Conservation (phyloP, 352 stramenopile genomes). For the Pythium sukuiense region DNA sequence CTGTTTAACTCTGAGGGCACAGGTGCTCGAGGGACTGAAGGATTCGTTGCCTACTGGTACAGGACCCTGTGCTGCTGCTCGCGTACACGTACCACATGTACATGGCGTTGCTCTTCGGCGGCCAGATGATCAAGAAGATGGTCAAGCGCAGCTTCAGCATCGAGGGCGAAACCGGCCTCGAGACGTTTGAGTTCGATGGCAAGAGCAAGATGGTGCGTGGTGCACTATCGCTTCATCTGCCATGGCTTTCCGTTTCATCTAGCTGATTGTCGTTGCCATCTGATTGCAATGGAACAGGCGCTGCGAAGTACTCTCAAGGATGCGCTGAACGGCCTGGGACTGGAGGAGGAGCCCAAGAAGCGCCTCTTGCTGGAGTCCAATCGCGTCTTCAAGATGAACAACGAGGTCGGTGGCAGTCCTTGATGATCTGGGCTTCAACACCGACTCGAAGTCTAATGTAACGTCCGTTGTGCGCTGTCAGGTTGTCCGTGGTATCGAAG, state of each 20-base stretch:
- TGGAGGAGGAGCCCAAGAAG: conserved; percentile 47
- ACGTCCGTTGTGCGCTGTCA: conserved; percentile 9
- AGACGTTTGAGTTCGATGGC: conserved; percentile 50
- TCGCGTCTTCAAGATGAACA: conserved; percentile 67
- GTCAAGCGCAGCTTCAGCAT: conserved; percentile 59
- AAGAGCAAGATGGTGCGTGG: conserved; percentile 44
- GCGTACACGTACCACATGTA: conserved; percentile 81
- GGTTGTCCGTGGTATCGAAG: conserved; percentile 68
- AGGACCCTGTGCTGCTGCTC: conserved; percentile 56
- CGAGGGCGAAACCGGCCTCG: conserved; percentile 41
- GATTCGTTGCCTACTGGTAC: neutral
- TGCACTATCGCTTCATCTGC: neutral
- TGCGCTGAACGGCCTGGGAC: conserved; percentile 44
- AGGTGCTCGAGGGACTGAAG: neutral
- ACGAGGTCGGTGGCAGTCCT: conserved; percentile 37
- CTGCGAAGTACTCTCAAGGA: conserved; percentile 61
- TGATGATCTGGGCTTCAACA: too few species aligned
- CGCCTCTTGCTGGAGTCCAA: conserved; percentile 56
- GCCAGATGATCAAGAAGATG: conserved; percentile 64
- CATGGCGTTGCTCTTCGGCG: conserved; percentile 61
- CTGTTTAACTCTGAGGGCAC: neutral
- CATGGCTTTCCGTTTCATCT: neutral
- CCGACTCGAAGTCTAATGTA: too few species aligned
- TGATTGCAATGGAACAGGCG: conserved; percentile 12
- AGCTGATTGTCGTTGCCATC: neutral